Percentiles rank a stretch among this genome's conserved stretches.
Evolutionary conservation across 2,329 filamentous ascomycete genomes (phyloP).

Genomic region (Alternaria sp.): DNA sequence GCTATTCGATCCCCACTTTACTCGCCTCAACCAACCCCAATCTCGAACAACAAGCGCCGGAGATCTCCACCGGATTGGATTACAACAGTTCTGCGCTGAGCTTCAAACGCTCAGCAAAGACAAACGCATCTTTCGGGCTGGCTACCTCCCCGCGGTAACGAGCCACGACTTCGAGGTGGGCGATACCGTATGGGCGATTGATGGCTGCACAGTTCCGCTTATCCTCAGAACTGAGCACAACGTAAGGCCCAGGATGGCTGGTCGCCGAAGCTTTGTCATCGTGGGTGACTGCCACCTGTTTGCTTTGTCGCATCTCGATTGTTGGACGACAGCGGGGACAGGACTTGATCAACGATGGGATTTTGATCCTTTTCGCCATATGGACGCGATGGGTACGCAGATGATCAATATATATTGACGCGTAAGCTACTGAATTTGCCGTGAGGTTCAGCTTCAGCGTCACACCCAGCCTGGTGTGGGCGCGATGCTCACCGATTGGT

Average conservation of each 20-base stretch:
- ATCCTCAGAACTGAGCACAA: slow-evolving; percentile 2
- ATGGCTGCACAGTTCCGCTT: slow-evolving; percentile 12
- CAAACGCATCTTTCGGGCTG: slow-evolving; percentile 15
- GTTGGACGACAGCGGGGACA: slow-evolving; percentile 11
- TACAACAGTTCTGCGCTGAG: slow-evolving; percentile 13
- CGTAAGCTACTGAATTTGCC: fast-evolving
- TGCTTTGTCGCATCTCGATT: slow-evolving; percentile 15
- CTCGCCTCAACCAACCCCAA: background rate
- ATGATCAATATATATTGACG: slow-evolving; percentile 10
- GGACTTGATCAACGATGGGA: slow-evolving; percentile 14
- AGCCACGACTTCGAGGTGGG: slow-evolving; percentile 6
- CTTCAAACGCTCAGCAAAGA: slow-evolving; percentile 2
- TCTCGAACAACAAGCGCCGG: background rate
- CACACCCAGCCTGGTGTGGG: background rate
- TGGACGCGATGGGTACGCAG: slow-evolving; percentile 13
- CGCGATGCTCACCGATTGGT: background rate
- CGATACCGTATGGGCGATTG: slow-evolving; percentile 18
- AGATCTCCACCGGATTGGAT: background rate
- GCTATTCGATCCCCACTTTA: slow-evolving; percentile 7
- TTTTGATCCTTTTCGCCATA: slow-evolving; percentile 18
- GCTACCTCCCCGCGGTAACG: slow-evolving; percentile 9
- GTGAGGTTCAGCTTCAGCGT: background rate
- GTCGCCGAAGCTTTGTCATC: slow-evolving; percentile 1
- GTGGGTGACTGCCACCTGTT: slow-evolving; percentile 16
- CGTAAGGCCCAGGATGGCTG: background rate